Percentiles rank a stretch among this genome's conserved stretches.
Conservation (phyloP, 2,329 filamentous ascomycete genomes). For the Epichloe amarillans region DNA sequence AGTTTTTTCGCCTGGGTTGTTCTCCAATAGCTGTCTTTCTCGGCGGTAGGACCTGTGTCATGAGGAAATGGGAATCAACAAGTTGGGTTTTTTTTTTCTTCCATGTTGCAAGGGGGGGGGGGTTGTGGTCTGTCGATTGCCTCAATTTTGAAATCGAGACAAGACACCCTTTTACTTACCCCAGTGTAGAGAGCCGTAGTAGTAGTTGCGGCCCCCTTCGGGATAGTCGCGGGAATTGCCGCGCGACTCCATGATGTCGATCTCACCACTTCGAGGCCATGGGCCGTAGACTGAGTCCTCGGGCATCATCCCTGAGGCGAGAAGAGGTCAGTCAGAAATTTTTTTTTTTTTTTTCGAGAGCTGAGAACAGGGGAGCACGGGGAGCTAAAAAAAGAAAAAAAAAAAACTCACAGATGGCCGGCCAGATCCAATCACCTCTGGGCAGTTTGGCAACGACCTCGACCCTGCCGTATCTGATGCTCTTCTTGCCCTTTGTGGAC, state of each 20-base stretch:
- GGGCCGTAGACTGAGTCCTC: constrained; percentile 30
- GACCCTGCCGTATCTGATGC: constrained; percentile 20
- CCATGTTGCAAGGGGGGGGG: no score
- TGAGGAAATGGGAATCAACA: neutral
- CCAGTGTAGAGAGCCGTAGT: constrained; percentile 34
- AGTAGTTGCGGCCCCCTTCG: constrained; percentile 29
- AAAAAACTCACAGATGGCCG: constrained; percentile 22
- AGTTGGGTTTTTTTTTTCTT: neutral
- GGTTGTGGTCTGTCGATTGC: no score
- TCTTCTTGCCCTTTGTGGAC: constrained; percentile 18
- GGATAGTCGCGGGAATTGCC: constrained; percentile 25
- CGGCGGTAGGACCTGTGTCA: constrained; percentile 12
- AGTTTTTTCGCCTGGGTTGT: constrained; percentile 20
- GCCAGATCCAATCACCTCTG: constrained; percentile 42
- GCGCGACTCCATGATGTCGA: constrained; percentile 37
- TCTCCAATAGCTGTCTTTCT: constrained; percentile 20
- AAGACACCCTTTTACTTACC: constrained; percentile 16
- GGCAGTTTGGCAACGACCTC: constrained; percentile 41
- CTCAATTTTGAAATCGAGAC: no score
- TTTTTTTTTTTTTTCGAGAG: no score
- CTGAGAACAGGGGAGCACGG: no score
- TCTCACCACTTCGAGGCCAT: constrained; percentile 40
- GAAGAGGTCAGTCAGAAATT: no score
- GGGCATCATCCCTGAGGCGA: constrained; percentile 32
- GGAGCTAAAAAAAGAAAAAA: no score